phyloP scores from a whole-genome alignment of 495 filamentous ascomycete species.

The Annulohypoxylon stygium region DNA sequence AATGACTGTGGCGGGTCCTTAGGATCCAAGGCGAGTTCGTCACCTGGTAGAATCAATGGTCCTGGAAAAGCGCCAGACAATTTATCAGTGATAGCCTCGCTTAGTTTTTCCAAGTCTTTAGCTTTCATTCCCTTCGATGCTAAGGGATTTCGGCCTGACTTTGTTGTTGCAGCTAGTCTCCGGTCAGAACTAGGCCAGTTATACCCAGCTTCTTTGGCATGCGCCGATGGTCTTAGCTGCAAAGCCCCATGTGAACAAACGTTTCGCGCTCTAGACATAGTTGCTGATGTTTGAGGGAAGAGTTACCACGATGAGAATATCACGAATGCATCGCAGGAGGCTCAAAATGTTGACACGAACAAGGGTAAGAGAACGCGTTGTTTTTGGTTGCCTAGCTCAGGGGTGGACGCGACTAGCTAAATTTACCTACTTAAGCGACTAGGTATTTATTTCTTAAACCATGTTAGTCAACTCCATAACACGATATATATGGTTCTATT shows the following conservation, averaged over 20 bases:
- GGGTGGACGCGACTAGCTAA: neutral
- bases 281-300: neutral
- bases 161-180: conserved; percentile 51
- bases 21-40: conserved; percentile 69
- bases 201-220: conserved; percentile 49
- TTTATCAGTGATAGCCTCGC: conserved; percentile 22
- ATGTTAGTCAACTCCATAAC: too few relatives aligned
- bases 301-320: neutral
- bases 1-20: conserved; percentile 69
- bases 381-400: neutral
- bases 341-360: neutral
- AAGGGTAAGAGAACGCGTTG: neutral
- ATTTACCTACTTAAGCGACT: neutral
- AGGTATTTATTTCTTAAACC: neutral
- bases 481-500: too few relatives aligned
- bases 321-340: neutral
- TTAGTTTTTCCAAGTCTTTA: conserved; percentile 19
- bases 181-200: conserved; percentile 39
- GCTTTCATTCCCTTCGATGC: conserved; percentile 5
- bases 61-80: conserved; percentile 64
- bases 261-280: neutral
- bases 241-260: conserved; percentile 47
- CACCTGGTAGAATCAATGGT: conserved; percentile 70
- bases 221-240: conserved; percentile 52
- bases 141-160: conserved; percentile 44